phyloP scores from a whole-genome alignment of 2,329 filamentous ascomycete genomes.

The Cryphonectria nitschkei region DNA sequence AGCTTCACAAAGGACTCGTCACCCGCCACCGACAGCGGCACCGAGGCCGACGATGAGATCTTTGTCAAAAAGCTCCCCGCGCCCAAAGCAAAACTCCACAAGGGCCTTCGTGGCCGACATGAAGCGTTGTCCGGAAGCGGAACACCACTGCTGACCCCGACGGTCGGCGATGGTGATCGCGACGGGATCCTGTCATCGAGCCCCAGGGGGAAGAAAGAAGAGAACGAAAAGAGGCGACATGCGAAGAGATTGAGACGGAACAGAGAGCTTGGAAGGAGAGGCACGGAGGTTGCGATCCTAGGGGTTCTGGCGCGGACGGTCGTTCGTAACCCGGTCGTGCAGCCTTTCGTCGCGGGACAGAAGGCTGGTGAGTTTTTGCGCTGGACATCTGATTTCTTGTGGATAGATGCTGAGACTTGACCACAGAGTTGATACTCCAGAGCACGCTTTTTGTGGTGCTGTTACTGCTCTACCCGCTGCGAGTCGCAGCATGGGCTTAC shows the following conservation, averaged over 20 bases:
- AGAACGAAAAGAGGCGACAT: slow-evolving; percentile 18
- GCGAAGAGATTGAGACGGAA: slow-evolving; percentile 47
- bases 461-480: slow-evolving; percentile 60
- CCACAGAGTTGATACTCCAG: slow-evolving; percentile 50
- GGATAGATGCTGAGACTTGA: slow-evolving; percentile 29
- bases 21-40: slow-evolving; percentile 83
- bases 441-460: slow-evolving; percentile 45
- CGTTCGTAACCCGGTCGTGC: slow-evolving; percentile 50
- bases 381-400: neutral
- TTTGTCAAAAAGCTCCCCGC: slow-evolving; percentile 84
- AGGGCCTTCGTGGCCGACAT: slow-evolving; percentile 71
- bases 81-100: slow-evolving; percentile 71
- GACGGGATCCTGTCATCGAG: slow-evolving; percentile 26
- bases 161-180: slow-evolving; percentile 48
- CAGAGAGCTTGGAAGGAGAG: slow-evolving; percentile 56
- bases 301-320: slow-evolving; percentile 53
- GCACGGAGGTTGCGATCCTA: slow-evolving; percentile 57
- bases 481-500: slow-evolving; percentile 56
- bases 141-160: slow-evolving; percentile 58
- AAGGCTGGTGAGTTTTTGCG: slow-evolving; percentile 48
- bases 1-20: slow-evolving; percentile 55
- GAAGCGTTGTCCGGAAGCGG: slow-evolving; percentile 58
- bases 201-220: slow-evolving; percentile 32
- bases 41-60: slow-evolving; percentile 93
- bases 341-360: slow-evolving; percentile 51